Percentiles rank a stretch among this genome's conserved stretches.
Conservation (phyloP, 352 stramenopile genomes). For the Globisporangium radiosum region DNA sequence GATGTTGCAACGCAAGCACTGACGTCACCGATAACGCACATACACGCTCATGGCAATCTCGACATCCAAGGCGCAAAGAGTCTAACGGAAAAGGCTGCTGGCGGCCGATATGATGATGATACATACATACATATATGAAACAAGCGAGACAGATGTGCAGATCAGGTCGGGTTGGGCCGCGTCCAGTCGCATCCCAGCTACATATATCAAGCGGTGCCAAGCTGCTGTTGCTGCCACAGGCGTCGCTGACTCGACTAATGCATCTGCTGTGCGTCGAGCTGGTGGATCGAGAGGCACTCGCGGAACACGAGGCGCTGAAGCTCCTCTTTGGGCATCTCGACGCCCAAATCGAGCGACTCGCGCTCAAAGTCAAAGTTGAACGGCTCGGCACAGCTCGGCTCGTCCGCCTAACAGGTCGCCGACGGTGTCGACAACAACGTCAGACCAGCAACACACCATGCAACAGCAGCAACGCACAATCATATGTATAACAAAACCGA, state of each 20-base stretch:
- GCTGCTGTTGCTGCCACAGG: too few relatives aligned
- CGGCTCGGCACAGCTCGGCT: conserved; percentile 68
- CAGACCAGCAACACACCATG: conserved; percentile 1
- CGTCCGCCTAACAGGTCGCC: conserved; percentile 46
- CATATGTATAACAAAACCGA: too few relatives aligned
- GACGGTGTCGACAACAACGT: not conserved
- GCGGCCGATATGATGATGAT: not conserved
- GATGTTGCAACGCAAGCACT: not conserved
- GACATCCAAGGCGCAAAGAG: not conserved
- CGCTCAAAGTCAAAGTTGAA: conserved; percentile 88
- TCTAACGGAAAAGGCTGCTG: not conserved
- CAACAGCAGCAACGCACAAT: too few relatives aligned
- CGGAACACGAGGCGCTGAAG: conserved; percentile 78
- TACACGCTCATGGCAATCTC: not conserved
- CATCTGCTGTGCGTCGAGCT: conserved; percentile 63
- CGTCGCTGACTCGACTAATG: conserved; percentile 18
- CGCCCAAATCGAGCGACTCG: conserved; percentile 68
- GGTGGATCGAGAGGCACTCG: conserved; percentile 68
- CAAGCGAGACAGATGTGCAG: not conserved
- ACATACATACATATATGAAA: not conserved
- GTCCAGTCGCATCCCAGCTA: not conserved
- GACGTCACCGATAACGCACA: not conserved
- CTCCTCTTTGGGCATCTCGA: conserved; percentile 83
- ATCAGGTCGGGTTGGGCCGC: not conserved
- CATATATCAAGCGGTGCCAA: too few relatives aligned